phyloP scores from a whole-genome alignment of 306 rosid species.

The Styphnolobium japonicum region DNA sequence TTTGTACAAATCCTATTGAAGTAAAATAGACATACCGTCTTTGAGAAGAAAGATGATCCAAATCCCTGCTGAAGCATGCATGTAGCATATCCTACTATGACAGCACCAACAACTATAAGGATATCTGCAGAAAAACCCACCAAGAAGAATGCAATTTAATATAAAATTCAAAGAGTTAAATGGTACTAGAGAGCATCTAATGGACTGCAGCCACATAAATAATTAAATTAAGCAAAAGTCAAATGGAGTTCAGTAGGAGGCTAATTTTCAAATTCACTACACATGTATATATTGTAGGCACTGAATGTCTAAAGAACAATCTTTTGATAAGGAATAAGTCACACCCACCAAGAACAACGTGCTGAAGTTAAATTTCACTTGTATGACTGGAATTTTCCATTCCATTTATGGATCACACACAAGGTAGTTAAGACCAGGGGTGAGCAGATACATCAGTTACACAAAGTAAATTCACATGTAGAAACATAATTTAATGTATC shows the following conservation, averaged over 20 bases:
- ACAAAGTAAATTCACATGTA: neutral
- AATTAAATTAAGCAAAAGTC: neutral
- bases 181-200: neutral
- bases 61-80: slow-evolving; percentile 71
- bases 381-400: neutral
- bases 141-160: neutral
- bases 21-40: slow-evolving; percentile 46
- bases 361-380: neutral
- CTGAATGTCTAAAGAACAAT: neutral
- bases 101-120: slow-evolving; percentile 84
- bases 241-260: neutral
- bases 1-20: neutral
- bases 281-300: neutral
- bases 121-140: slow-evolving; percentile 64
- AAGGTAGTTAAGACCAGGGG: neutral
- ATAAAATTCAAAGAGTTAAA: neutral
- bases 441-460: neutral
- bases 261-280: neutral
- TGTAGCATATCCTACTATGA: slow-evolving; percentile 74
- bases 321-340: neutral
- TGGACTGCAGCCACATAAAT: neutral
- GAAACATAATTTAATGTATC: neutral
- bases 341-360: neutral
- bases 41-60: slow-evolving; percentile 64
- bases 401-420: neutral